A percentile compares a stretch with the other conserved stretches of the same genome.
These are phyloP conservation scores for Leccinum subrobustum DNA, from an alignment of 1,284 basidiomycete species.

Conservation along the genomic window DNA sequence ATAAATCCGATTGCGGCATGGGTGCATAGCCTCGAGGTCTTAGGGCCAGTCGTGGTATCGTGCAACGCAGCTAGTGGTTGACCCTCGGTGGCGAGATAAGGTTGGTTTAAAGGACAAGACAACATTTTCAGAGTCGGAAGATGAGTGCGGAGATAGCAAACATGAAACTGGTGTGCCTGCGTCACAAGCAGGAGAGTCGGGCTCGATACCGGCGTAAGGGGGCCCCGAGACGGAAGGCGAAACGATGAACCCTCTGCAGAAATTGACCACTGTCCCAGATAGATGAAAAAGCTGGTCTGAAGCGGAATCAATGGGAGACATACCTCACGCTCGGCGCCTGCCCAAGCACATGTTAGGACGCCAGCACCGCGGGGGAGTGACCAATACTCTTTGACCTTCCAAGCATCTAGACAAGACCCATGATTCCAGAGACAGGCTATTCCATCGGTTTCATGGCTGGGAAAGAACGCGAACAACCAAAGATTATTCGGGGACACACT, in stretches of 20 bases:
- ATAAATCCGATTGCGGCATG: slow-evolving; percentile 62
- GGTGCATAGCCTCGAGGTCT: slow-evolving; percentile 50
- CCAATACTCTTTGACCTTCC: slow-evolving; percentile 63
- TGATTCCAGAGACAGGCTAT: slow-evolving; percentile 66
- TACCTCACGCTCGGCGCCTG: slow-evolving; percentile 60
- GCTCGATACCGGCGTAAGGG: slow-evolving; percentile 46
- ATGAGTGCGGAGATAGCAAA: slow-evolving; percentile 50
- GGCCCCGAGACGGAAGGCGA: slow-evolving; percentile 55
- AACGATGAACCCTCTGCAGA: slow-evolving; percentile 39
- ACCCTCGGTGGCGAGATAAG: slow-evolving; percentile 36
- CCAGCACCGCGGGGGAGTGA: slow-evolving; percentile 49
- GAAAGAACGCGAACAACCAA: slow-evolving; percentile 76
- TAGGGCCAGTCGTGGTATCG: slow-evolving; percentile 37
- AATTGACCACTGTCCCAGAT: slow-evolving; percentile 46
- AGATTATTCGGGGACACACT: slow-evolving; percentile 55
- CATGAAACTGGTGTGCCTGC: slow-evolving; percentile 49
- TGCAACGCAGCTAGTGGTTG: slow-evolving; percentile 28
- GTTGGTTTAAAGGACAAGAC: slow-evolving; percentile 47
- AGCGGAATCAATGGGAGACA: neutral
- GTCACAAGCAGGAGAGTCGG: slow-evolving; percentile 57
- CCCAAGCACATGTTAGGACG: slow-evolving; percentile 62
- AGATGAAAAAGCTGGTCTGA: neutral
- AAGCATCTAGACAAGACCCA: slow-evolving; percentile 54
- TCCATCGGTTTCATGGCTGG: slow-evolving; percentile 52
- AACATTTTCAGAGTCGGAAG: slow-evolving; percentile 40